Conservation (phyloP, 495 filamentous ascomycete species). For the Neurospora sp. region DNA sequence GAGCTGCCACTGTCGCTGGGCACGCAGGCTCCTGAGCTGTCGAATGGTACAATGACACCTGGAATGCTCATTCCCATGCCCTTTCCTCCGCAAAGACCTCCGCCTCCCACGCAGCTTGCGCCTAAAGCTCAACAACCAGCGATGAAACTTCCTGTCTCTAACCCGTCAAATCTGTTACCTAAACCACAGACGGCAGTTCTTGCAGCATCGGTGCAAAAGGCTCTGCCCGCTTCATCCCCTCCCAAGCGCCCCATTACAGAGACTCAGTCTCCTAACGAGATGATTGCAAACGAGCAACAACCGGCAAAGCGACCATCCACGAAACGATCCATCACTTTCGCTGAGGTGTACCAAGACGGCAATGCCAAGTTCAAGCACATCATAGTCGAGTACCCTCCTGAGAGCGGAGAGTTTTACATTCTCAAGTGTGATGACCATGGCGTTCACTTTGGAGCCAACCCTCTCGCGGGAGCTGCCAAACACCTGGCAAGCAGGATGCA, state of each 20-base stretch:
- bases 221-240: not conserved
- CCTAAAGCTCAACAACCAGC: not conserved
- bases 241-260: not conserved
- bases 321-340: slow-evolving; percentile 24
- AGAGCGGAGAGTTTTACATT: slow-evolving; percentile 26
- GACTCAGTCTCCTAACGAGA: not conserved
- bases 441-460: slow-evolving; percentile 31
- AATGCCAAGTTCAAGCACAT: slow-evolving; percentile 28
- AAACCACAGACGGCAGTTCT: not conserved
- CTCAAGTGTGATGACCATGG: slow-evolving; percentile 34
- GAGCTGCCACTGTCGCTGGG: not conserved
- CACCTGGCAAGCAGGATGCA: slow-evolving; percentile 30
- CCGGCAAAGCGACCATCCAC: not conserved
- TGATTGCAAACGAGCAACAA: not conserved
- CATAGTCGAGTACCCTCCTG: slow-evolving; percentile 29
- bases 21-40: not conserved
- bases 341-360: slow-evolving; percentile 30
- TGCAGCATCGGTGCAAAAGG: not conserved
- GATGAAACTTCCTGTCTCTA: not conserved
- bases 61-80: not conserved
- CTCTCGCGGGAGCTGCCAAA: slow-evolving; percentile 31
- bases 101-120: not conserved
- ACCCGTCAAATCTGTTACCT: not conserved
- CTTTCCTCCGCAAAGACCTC: not conserved
- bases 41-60: not conserved